These are phyloP conservation scores for Cutaneotrichosporon cutaneum DNA, from an alignment of 1,284 basidiomycete genomes.

Conservation along the genomic window DNA sequence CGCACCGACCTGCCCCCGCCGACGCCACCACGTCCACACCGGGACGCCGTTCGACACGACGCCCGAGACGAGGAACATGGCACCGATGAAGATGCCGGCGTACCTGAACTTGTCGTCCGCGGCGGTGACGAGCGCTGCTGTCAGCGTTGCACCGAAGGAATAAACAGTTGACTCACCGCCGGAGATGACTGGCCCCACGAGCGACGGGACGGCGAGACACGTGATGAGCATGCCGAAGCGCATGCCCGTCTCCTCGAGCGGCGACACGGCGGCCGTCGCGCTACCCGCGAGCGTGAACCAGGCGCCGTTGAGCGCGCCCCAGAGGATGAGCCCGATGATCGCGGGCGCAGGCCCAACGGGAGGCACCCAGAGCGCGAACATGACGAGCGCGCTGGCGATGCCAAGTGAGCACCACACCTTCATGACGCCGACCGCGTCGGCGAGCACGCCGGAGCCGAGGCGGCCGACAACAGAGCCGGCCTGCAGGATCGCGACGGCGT, in stretches of 20 bases:
- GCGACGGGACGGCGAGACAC: conserved; percentile 33
- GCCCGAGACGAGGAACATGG: conserved; percentile 31
- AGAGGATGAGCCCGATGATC: conserved; percentile 42
- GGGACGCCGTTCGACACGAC: conserved; percentile 8
- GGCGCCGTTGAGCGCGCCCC: conserved; percentile 39
- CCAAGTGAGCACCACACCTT: conserved; percentile 16
- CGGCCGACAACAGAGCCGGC: conserved; percentile 20
- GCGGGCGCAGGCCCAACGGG: conserved; percentile 27
- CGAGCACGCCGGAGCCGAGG: conserved; percentile 15
- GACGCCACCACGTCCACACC: neutral
- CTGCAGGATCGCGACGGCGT: conserved; percentile 13
- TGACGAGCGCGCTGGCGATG: conserved; percentile 18
- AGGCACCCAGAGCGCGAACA: conserved; percentile 30
- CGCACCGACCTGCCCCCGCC: neutral
- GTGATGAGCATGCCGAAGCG: conserved; percentile 49
- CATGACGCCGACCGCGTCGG: conserved; percentile 22
- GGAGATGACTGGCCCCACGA: conserved; percentile 43
- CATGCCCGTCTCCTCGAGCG: conserved; percentile 46
- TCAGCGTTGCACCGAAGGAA: neutral
- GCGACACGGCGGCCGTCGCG: conserved; percentile 42
- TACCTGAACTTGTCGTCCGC: conserved; percentile 30
- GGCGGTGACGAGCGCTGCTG: conserved; percentile 30
- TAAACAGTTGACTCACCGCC: conserved; percentile 33
- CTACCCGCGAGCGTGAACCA: conserved; percentile 44
- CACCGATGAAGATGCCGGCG: conserved; percentile 39